Evolutionary conservation across 371 early-diverging fungal genomes (phyloP), one percentile per base, ranked within the genome.

Genomic region (Mucor irregularis): DNA sequence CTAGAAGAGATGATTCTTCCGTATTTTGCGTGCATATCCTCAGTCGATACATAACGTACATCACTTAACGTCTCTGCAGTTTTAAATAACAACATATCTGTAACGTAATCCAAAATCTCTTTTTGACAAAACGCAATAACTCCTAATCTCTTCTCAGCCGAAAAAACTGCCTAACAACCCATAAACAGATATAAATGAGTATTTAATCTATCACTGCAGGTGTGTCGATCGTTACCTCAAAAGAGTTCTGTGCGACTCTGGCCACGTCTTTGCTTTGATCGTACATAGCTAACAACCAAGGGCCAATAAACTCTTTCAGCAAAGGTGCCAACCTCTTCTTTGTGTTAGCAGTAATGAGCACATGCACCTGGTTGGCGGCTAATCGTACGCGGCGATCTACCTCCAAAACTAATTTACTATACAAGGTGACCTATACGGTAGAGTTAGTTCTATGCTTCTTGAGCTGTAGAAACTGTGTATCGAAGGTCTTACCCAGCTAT

Each of bases 1-100:
- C 81, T 67, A 24, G 80, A 71, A 0, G 83, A 61, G 1, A 86
- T 74, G 4, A 86, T 80, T 46, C 86, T 75, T 1, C 77, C 78
- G 53, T 82, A 87, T 31, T 86, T 83, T 16, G 83, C 62, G 2
- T 61, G 64, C 84, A 83, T 84, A 22, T 88, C 89, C 50, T 86
- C 87, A 49, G 76, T 73, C 6, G 83, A 73, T 10, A 76, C 82
- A 71, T 85, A 84, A 11, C 87, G 61, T 22, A 82, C 78, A 63
- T 87, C 89, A 73, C 87, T 86, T 19, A 87, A 37, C 1, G 84
- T 86, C 17, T 88, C 89, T 1, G 82, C 73, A 0, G 83, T 79
- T 52, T 88, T 86, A 26, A 66, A 65, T 5, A 85, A 56, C 11
- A 86, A 45, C 43, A 80, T 71, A 19, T 86, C 84, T 1, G 70